phyloP scores from a whole-genome alignment of 1,284 basidiomycete genomes.

The Sporisorium sorghi region DNA sequence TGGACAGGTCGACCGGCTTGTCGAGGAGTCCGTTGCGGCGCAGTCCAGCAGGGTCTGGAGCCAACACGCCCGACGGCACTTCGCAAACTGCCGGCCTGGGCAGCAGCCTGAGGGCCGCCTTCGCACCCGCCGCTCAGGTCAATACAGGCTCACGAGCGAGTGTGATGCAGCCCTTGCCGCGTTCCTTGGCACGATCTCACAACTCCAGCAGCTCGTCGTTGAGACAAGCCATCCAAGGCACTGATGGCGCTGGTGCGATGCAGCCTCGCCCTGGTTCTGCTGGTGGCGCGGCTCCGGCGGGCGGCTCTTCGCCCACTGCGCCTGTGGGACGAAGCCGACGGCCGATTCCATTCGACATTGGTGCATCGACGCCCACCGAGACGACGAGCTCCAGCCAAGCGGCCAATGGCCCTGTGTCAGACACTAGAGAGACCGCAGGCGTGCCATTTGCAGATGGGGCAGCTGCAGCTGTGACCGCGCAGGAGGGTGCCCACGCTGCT shows the following conservation, averaged over 20 bases:
- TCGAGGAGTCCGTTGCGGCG: constrained; percentile 16
- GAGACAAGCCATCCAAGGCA: constrained; percentile 25
- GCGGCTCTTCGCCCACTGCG: constrained; percentile 5
- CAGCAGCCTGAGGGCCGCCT: constrained; percentile 31
- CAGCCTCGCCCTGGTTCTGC: constrained; percentile 16
- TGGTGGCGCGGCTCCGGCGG: background rate
- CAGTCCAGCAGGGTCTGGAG: constrained; percentile 35
- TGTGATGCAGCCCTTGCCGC: constrained; percentile 43
- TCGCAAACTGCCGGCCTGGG: constrained; percentile 21
- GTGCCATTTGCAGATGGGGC: constrained; percentile 7
- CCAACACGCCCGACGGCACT: constrained; percentile 38
- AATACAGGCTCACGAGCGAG: constrained; percentile 29
- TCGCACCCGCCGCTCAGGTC: constrained; percentile 33
- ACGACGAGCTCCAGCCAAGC: background rate
- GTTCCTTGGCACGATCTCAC: constrained; percentile 26
- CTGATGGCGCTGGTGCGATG: constrained; percentile 22
- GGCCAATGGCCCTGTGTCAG: background rate
- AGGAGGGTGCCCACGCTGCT: background rate
- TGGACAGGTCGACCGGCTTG: constrained; percentile 4
- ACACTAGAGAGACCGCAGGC: background rate
- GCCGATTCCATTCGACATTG: constrained; percentile 28
- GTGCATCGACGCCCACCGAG: background rate
- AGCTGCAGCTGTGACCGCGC: constrained; percentile 6
- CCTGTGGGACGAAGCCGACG: constrained; percentile 14
- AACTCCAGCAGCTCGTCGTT: constrained; percentile 47